These are phyloP conservation scores for Picocystis sp. DNA, from an alignment of 163 green algal genomes.

Conservation along the genomic window DNA sequence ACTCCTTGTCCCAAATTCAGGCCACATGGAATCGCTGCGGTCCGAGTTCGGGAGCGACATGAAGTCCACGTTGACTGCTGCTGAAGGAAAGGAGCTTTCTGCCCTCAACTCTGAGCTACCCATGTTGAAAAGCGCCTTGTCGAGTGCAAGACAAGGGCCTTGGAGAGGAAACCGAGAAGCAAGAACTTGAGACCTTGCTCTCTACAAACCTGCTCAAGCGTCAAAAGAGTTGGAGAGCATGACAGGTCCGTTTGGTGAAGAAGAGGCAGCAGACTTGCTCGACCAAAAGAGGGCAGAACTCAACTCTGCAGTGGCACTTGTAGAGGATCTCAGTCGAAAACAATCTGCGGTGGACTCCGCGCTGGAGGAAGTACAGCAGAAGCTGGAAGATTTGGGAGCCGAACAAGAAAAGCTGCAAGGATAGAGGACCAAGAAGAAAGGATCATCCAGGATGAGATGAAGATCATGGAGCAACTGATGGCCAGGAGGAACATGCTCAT, in stretches of 20 bases:
- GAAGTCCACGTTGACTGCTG: conserved; percentile 3
- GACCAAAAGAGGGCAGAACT: conserved; percentile 2
- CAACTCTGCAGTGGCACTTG: conserved; percentile 10
- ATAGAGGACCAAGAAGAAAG: conserved; percentile 13
- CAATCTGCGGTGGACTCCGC: not conserved
- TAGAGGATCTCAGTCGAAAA: not conserved
- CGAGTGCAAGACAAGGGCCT: not conserved
- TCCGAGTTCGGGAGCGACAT: conserved; percentile 12
- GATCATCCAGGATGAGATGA: conserved; percentile 31
- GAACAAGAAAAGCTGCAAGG: conserved; percentile 17
- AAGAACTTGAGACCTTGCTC: conserved; percentile 18
- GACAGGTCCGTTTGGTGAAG: not conserved
- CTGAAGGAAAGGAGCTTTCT: conserved; percentile 9
- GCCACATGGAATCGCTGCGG: conserved; percentile 13
- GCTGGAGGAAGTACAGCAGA: conserved; percentile 13
- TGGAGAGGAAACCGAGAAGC: conserved; percentile 16
- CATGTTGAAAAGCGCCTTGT: conserved; percentile 11
- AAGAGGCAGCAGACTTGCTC: conserved; percentile 1
- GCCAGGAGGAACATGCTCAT: conserved; percentile 30
- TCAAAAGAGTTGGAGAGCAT: conserved; percentile 29
- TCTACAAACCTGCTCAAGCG: conserved; percentile 30
- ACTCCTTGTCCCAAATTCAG: too few species aligned
- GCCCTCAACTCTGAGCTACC: conserved; percentile 13
- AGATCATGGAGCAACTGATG: conserved; percentile 40
- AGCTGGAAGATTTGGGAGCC: conserved; percentile 13